A percentile compares a stretch with the other conserved stretches of the same genome.
Conservation (phyloP, 345 rosid genomes). For the Acer negundo region DNA sequence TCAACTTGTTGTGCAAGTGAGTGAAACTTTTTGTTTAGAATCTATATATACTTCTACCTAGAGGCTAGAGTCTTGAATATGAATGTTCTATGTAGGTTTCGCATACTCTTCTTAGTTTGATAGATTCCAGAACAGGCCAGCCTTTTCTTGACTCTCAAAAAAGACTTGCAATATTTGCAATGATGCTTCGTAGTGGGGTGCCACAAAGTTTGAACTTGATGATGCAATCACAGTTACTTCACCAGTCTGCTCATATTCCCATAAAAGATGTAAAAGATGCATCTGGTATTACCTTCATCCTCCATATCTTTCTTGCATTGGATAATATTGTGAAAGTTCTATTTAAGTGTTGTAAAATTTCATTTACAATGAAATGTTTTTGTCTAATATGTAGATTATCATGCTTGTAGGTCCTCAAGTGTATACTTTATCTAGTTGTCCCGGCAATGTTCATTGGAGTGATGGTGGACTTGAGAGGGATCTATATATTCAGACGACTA, state of each 20-base stretch:
- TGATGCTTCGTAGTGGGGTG: constrained; percentile 87
- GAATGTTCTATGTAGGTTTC: constrained; percentile 65
- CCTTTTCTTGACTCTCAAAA: constrained; percentile 58
- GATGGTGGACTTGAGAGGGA: constrained; percentile 93
- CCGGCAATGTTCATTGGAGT: constrained; percentile 68
- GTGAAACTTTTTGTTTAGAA: constrained; percentile 31
- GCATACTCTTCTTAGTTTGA: constrained; percentile 93
- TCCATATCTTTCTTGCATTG: constrained; percentile 12
- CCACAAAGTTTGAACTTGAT: constrained; percentile 73
- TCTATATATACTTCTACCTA: constrained; percentile 4
- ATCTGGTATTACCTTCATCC: constrained; percentile 34
- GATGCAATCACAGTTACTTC: constrained; percentile 51
- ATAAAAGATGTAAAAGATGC: constrained; percentile 46
- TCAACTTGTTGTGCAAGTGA: constrained; percentile 94
- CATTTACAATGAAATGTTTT: neutral
- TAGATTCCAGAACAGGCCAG: constrained; percentile 73
- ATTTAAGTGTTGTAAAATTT: neutral
- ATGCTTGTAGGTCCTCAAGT: constrained; percentile 61
- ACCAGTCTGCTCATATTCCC: constrained; percentile 37
- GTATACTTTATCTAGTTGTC: constrained; percentile 48
- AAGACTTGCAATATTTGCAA: constrained; percentile 65
- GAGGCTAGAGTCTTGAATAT: constrained; percentile 27
- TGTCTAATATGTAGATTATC: constrained; percentile 8
- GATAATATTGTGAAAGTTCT: neutral
- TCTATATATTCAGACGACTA: constrained; percentile 73